Evolutionary conservation across 2,329 filamentous ascomycete genomes (phyloP), one percentile per base, ranked within the genome.

Genomic region (Trichoderma hamatum): DNA sequence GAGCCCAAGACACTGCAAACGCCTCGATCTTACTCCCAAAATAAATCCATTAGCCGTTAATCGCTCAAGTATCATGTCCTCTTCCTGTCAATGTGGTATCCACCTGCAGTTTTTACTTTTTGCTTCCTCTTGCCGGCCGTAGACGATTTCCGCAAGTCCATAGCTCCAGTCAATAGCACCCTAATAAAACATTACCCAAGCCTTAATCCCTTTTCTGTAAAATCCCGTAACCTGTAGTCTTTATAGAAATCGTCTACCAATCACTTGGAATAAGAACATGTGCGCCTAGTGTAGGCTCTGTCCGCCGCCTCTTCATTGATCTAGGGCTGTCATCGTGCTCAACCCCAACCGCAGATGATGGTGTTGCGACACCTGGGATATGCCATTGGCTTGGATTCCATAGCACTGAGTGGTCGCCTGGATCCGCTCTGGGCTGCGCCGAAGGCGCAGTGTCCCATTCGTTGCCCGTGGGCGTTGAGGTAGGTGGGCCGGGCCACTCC

Each of bases 321-420:
- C 79, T 70, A 2, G 80, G 80, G 71, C 79, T 81, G 16, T 73
- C 76, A 2, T 76, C 77, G 32, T 77, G 75, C 43, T 80, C 77
- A 43, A 72, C 71, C 16, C 69, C 71, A 30, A 69, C 72, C 9
- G 70, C 69, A 26, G 71, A 72, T n/a, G 74, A 69, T n/a, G 76
- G 75, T 21, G 75, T 56, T 26, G 70, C 55, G 26, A 70, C 69
- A 9, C 62, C 72, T 43, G 73, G 71, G 71, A 80, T 71, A 32
- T 77, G 75, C 79, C 77, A 81, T 46, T 77, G 79, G 56, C 73
- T 74, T 63, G 75, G 75, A 34, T 77, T 75, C 80, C 80, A 82
- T 69, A 81, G 72, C n/a, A 70, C 71, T n/a, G 74, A 69, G 39
- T 77, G 74, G 26, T 78, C 73, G 69, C 68, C 68, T 14, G 73